Conservation (phyloP, 495 filamentous ascomycete genomes). For the Cercophora sp. region DNA sequence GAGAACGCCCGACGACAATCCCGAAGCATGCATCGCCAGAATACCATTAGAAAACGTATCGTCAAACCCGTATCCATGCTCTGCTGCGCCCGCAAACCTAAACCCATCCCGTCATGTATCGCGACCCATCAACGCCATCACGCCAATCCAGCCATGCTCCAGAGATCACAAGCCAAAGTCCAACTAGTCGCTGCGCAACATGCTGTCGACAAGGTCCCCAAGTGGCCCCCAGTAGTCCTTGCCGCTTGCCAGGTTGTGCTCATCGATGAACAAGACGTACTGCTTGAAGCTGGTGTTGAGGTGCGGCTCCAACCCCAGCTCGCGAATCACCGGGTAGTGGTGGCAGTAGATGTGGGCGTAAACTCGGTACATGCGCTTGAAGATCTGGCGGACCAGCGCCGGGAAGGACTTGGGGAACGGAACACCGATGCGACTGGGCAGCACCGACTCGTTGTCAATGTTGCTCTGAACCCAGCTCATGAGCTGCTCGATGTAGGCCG, state of each 20-base stretch:
- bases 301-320: constrained; percentile 92
- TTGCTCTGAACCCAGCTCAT: constrained; percentile 96
- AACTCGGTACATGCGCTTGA: constrained; percentile 97
- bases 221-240: constrained; percentile 99
- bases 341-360: constrained; percentile 99
- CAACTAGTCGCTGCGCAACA: constrained; percentile 81
- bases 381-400: constrained; percentile 81
- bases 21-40: constrained; percentile 13
- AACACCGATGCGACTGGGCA: constrained; percentile 91
- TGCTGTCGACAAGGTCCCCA: constrained; percentile 93
- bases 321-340: constrained; percentile 94
- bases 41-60: constrained; percentile 4
- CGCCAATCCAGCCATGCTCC: constrained; percentile 8
- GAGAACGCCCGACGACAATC: neutral
- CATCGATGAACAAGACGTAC: constrained; percentile 94
- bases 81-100: constrained; percentile 8
- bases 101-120: neutral
- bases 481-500: constrained; percentile 93
- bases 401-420: constrained; percentile 94
- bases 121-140: constrained; percentile 11
- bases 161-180: neutral
- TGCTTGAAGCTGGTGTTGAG: constrained; percentile 99
- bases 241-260: constrained; percentile 80
- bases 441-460: constrained; percentile 92
- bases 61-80: constrained; percentile 15